Evolutionary conservation across 2,329 filamentous ascomycete genomes (phyloP).

Genomic region (Stagonosporopsis tanaceti): DNA sequence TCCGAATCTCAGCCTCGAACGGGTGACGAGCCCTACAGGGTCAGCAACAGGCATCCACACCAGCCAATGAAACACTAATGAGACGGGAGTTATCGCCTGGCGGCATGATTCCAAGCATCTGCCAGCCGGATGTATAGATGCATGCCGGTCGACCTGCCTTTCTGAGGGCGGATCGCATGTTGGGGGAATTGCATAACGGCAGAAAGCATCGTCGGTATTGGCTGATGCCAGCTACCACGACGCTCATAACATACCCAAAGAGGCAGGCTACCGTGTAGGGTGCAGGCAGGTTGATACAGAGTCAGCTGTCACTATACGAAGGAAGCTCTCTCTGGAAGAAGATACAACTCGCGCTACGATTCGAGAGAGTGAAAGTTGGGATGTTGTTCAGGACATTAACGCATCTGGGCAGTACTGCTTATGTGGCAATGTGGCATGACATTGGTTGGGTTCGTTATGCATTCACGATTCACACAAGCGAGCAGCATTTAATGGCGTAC

Average conservation of each 20-base stretch:
- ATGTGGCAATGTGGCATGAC: constrained; percentile 12
- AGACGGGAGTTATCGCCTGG: constrained; percentile 8
- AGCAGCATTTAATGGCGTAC: constrained; percentile 7
- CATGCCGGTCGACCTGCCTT: background rate
- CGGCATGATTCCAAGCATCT: constrained; percentile 7
- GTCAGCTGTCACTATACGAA: constrained; percentile 18
- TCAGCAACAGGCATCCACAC: constrained; percentile 35
- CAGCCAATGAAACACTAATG: constrained; percentile 23
- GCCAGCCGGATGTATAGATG: background rate
- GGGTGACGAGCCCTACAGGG: constrained; percentile 23
- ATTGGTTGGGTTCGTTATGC: constrained; percentile 27
- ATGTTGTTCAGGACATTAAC: background rate
- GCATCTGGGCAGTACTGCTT: background rate
- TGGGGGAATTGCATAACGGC: background rate
- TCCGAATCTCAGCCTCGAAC: constrained; percentile 19
- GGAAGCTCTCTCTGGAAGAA: constrained; percentile 18
- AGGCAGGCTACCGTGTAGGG: constrained; percentile 19
- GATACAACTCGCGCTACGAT: background rate
- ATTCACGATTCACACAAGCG: constrained; percentile 8
- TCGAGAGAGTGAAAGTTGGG: background rate
- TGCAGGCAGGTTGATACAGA: constrained; percentile 6
- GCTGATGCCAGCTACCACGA: background rate
- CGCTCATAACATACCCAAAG: constrained; percentile 2
- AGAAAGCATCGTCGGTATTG: background rate
- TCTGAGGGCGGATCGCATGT: background rate